phyloP scores from a whole-genome alignment of 331 rosid species.

The Telfairia occidentalis region DNA sequence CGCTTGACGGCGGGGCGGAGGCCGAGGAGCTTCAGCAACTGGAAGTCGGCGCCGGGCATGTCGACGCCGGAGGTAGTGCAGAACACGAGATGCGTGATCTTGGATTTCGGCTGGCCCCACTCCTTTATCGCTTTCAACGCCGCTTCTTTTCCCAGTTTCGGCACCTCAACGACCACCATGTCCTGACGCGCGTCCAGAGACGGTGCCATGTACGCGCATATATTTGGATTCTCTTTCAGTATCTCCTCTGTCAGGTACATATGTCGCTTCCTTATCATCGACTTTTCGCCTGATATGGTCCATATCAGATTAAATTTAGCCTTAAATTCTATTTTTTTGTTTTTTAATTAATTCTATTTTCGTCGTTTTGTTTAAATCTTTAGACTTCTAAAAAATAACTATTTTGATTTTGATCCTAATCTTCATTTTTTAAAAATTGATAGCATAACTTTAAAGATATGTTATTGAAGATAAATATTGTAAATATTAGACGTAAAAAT shows the following conservation, averaged over 20 bases:
- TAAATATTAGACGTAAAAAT: too few species aligned
- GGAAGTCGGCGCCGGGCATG: conserved; percentile 46
- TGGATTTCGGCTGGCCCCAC: conserved; percentile 59
- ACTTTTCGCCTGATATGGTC: conserved; percentile 56
- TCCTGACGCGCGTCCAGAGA: conserved; percentile 47
- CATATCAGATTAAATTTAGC: too few species aligned
- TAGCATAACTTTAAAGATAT: too few species aligned
- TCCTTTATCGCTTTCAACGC: conserved; percentile 41
- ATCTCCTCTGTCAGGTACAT: conserved; percentile 41
- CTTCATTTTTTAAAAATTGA: too few species aligned
- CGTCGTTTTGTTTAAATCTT: too few species aligned
- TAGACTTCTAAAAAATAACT: too few species aligned
- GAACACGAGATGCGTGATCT: conserved; percentile 42
- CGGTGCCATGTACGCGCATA: conserved; percentile 52
- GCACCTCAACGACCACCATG: conserved; percentile 46
- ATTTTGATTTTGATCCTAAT: too few species aligned
- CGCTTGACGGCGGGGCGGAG: conserved; percentile 31
- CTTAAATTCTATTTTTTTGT: too few species aligned
- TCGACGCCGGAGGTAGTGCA: conserved; percentile 38
- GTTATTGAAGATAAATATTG: too few species aligned
- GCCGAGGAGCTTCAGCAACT: conserved; percentile 34
- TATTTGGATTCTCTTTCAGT: conserved; percentile 29
- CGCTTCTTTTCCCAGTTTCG: conserved; percentile 47
- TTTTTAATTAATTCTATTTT: too few species aligned
- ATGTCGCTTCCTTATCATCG: conserved; percentile 46